phyloP scores from a whole-genome alignment of 2,329 filamentous ascomycete species.

The Botrytis byssoidea region DNA sequence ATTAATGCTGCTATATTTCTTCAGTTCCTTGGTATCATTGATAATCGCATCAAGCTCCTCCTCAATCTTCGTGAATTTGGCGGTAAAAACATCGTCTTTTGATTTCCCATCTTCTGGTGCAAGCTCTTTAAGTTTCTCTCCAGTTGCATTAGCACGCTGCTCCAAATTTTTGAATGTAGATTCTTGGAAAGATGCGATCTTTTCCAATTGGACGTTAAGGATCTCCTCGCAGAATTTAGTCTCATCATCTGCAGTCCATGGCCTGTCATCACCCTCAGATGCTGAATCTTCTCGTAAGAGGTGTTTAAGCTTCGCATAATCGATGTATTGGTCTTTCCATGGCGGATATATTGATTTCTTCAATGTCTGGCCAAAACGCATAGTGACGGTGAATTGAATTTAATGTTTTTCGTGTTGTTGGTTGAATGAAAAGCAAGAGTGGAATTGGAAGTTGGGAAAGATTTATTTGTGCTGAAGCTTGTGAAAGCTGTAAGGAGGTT shows the following conservation, averaged over 20 bases:
- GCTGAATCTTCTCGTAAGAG: constrained; percentile 73
- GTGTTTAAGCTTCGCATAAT: constrained; percentile 90
- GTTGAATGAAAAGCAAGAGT: not conserved
- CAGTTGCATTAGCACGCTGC: constrained; percentile 53
- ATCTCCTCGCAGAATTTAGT: constrained; percentile 92
- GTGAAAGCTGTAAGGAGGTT: not conserved
- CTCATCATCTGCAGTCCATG: constrained; percentile 94
- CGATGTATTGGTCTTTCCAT: constrained; percentile 93
- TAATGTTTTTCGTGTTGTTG: not conserved
- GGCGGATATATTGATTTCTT: constrained; percentile 75
- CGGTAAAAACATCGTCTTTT: constrained; percentile 49
- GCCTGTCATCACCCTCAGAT: constrained; percentile 50
- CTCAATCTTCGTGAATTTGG: constrained; percentile 67
- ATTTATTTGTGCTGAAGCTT: constrained; percentile 6
- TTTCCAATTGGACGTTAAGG: constrained; percentile 91
- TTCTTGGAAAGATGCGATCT: constrained; percentile 86
- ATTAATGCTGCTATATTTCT: constrained; percentile 94
- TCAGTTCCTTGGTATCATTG: constrained; percentile 86
- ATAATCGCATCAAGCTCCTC: constrained; percentile 82
- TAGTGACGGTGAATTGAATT: constrained; percentile 44
- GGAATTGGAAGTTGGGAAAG: constrained; percentile 13
- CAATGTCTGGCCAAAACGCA: constrained; percentile 94
- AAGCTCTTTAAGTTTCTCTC: constrained; percentile 75
- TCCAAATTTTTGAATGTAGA: constrained; percentile 64
- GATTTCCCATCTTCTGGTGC: constrained; percentile 59